A percentile compares a stretch with the other conserved stretches of the same genome.
phyloP scores from a whole-genome alignment of 345 rosid species.

The Hibiscus mutabilis region DNA sequence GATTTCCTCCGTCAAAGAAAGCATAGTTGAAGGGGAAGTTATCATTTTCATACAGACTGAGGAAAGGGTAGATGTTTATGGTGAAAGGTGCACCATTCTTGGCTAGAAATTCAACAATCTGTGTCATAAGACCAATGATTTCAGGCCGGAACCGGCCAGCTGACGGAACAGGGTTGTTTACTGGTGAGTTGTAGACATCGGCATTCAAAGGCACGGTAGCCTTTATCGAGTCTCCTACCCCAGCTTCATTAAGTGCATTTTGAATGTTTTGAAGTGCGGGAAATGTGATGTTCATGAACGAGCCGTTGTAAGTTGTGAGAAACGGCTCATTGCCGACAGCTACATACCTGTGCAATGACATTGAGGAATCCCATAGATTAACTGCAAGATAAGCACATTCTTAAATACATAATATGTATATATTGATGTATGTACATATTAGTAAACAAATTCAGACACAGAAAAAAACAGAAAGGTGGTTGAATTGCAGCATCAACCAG shows the following conservation, averaged over 20 bases:
- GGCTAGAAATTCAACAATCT: slow-evolving; percentile 57
- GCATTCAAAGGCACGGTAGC: slow-evolving; percentile 87
- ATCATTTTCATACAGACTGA: slow-evolving; percentile 71
- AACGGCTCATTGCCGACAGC: slow-evolving; percentile 93
- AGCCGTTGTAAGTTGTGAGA: slow-evolving; percentile 56
- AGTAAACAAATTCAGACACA: too few relatives aligned
- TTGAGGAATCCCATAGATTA: background rate
- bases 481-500: background rate
- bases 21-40: slow-evolving; percentile 78
- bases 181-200: slow-evolving; percentile 70
- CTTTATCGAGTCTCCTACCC: slow-evolving; percentile 60
- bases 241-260: slow-evolving; percentile 73
- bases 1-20: slow-evolving; percentile 69
- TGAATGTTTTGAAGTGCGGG: slow-evolving; percentile 91
- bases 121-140: slow-evolving; percentile 45
- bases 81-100: slow-evolving; percentile 77
- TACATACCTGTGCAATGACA: slow-evolving; percentile 44
- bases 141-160: slow-evolving; percentile 71
- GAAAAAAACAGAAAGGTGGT: background rate
- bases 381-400: background rate
- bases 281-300: slow-evolving; percentile 55
- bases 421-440: background rate
- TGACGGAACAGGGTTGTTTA: slow-evolving; percentile 51
- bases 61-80: slow-evolving; percentile 83
- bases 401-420: background rate